phyloP scores from a whole-genome alignment of 2,329 filamentous ascomycete genomes.

The Phialocephala sp. region DNA sequence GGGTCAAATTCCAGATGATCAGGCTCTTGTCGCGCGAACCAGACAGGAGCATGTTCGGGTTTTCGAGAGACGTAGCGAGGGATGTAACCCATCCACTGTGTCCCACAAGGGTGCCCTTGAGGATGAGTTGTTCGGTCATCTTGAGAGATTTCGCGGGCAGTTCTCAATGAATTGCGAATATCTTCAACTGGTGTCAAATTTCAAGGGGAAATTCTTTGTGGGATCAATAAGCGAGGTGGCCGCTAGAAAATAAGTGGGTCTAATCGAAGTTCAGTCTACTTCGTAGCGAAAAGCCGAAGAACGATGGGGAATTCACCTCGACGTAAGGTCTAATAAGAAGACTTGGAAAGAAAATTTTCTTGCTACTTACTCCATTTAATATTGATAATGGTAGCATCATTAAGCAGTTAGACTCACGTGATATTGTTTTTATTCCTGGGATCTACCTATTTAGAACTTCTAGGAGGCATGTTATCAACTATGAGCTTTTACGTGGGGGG shows the following conservation, averaged over 20 bases:
- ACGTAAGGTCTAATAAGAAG: no score
- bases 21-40: constrained; percentile 97
- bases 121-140: constrained; percentile 60
- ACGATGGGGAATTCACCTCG: no score
- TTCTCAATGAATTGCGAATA: constrained; percentile 30
- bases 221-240: background rate
- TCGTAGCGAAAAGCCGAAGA: no score
- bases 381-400: background rate
- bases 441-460: no score
- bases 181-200: background rate
- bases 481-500: no score
- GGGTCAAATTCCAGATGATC: constrained; percentile 99
- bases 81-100: constrained; percentile 99
- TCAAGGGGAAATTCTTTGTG: background rate
- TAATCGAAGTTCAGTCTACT: no score
- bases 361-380: background rate
- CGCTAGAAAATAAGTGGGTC: no score
- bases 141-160: constrained; percentile 37
- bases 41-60: constrained; percentile 99
- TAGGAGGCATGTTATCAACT: no score
- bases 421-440: background rate
- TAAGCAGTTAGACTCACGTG: background rate
- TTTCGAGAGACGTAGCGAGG: constrained; percentile 98
- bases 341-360: no score
- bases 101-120: constrained; percentile 97